phyloP scores from a whole-genome alignment of 768 basidiomycete species.

The Russula olivacea region DNA sequence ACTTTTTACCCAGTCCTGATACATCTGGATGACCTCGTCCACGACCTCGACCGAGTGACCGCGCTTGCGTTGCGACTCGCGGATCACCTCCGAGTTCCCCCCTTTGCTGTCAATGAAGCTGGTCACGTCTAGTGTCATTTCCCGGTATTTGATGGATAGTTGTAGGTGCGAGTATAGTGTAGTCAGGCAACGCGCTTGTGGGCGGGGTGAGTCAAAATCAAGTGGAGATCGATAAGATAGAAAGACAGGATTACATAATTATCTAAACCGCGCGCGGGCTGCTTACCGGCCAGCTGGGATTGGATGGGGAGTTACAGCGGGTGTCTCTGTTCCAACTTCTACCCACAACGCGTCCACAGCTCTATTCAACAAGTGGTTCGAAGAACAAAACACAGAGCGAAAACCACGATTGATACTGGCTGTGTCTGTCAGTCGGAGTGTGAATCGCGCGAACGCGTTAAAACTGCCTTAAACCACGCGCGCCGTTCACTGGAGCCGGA shows the following conservation, averaged over 20 bases:
- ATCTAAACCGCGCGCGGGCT: constrained; percentile 1
- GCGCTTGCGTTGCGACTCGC: constrained; percentile 88
- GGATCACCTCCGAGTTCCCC: constrained; percentile 84
- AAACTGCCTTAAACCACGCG: constrained; percentile 1
- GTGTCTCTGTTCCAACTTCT: background rate
- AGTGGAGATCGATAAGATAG: constrained; percentile 14
- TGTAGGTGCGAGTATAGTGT: background rate
- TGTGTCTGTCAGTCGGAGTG: constrained; percentile 16
- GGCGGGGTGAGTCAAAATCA: background rate
- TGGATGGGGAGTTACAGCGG: background rate
- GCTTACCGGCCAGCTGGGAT: background rate
- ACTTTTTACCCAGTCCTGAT: constrained; percentile 93
- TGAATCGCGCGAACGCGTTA: constrained; percentile 14
- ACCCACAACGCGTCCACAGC: background rate
- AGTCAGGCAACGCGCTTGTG: background rate
- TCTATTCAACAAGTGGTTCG: background rate
- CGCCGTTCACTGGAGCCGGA: background rate
- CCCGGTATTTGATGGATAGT: background rate
- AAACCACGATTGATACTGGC: background rate
- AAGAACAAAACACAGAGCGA: background rate
- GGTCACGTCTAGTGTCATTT: constrained; percentile 78
- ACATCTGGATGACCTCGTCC: constrained; percentile 90
- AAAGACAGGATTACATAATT: constrained; percentile 1
- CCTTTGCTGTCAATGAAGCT: constrained; percentile 84
- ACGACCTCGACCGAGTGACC: constrained; percentile 87